phyloP scores from a whole-genome alignment of 257 asterid genomes.

The Solanum etuberosum region DNA sequence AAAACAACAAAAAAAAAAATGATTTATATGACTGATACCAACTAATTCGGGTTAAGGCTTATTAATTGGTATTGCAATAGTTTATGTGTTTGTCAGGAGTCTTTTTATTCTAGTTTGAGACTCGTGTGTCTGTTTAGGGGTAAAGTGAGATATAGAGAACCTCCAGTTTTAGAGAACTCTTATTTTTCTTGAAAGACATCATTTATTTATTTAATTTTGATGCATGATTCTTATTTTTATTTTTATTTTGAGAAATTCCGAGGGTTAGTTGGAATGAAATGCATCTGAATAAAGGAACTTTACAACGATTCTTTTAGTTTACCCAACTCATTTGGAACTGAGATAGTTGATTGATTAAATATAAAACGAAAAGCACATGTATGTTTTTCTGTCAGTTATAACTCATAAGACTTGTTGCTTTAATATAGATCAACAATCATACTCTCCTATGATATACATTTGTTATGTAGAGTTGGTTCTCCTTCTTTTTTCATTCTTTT shows the following conservation, averaged over 20 bases:
- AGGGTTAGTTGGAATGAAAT: background rate
- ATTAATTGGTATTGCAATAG: background rate
- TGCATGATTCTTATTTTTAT: background rate
- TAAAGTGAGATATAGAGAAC: background rate
- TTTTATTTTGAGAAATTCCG: background rate
- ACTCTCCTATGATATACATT: background rate
- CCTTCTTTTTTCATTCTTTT: background rate
- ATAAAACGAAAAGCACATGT: background rate
- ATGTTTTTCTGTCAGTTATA: background rate
- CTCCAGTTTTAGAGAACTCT: background rate
- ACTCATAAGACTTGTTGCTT: background rate
- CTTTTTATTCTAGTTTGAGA: background rate
- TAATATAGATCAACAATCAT: background rate
- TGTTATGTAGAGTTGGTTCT: background rate
- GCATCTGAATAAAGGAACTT: background rate
- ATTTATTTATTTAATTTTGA: background rate
- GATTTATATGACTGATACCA: background rate
- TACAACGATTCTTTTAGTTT: background rate
- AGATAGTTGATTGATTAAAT: background rate
- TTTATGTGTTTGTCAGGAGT: background rate
- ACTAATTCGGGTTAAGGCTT: background rate
- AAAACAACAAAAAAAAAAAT: background rate
- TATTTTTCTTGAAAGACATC: background rate
- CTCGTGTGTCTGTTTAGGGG: background rate
- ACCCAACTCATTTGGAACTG: background rate